Conservation (phyloP, 2,329 filamentous ascomycete species). For the Calonectria hawksworthii region DNA sequence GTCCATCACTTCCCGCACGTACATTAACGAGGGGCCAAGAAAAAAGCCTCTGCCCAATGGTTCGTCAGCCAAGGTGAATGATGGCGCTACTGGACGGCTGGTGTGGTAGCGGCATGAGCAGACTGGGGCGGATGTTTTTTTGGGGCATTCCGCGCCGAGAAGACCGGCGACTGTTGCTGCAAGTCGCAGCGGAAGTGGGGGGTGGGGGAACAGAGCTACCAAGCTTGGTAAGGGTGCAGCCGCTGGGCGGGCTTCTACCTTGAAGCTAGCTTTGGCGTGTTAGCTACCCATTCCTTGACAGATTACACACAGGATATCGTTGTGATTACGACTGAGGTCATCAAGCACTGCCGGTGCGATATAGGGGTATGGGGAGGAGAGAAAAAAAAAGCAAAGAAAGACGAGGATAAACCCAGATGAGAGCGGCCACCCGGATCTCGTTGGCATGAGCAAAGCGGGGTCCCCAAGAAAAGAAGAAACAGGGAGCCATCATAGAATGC, state of each 20-base stretch:
- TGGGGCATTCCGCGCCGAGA: constrained; percentile 42
- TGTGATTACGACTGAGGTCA: constrained; percentile 9
- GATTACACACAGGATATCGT: background rate
- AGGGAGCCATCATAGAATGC: background rate
- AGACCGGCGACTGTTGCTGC: constrained; percentile 28
- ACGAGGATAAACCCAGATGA: background rate
- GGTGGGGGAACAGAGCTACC: constrained; percentile 41
- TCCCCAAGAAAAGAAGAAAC: background rate
- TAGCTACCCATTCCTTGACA: constrained; percentile 16
- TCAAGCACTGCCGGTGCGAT: background rate
- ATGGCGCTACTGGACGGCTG: constrained; percentile 40
- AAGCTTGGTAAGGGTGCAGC: constrained; percentile 32
- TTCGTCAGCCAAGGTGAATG: constrained; percentile 19
- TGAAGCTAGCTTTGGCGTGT: background rate
- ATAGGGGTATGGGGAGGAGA: background rate
- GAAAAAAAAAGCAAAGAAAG: background rate
- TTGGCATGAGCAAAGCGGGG: constrained; percentile 9
- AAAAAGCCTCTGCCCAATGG: constrained; percentile 20
- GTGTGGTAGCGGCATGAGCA: constrained; percentile 44
- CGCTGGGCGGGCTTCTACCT: constrained; percentile 17
- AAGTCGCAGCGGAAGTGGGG: constrained; percentile 26
- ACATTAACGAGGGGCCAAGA: constrained; percentile 16
- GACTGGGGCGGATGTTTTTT: constrained; percentile 30
- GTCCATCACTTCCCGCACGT: constrained; percentile 13
- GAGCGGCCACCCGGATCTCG: background rate